phyloP scores from a whole-genome alignment of 1,139 yeast genomes.

The Fermentozyma sake region DNA sequence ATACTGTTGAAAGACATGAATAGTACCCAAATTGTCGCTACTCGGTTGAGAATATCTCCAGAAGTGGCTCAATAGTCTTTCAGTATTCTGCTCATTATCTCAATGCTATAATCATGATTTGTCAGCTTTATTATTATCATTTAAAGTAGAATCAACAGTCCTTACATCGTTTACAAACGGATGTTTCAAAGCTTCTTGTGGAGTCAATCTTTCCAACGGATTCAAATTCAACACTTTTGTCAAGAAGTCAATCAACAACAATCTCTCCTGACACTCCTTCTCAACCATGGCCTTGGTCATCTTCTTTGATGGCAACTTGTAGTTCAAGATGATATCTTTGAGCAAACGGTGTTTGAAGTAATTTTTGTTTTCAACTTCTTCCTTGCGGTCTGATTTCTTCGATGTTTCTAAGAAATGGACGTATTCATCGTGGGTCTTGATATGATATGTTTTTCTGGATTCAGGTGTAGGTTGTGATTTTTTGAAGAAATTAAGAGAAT shows the following conservation, averaged over 20 bases:
- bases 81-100: too few relatives aligned
- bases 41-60: too few relatives aligned
- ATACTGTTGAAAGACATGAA: too few relatives aligned
- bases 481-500: slow-evolving; percentile 65
- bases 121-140: too few relatives aligned
- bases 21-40: too few relatives aligned
- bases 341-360: slow-evolving; percentile 75
- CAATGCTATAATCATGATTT: too few relatives aligned
- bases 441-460: slow-evolving; percentile 25
- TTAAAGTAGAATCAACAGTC: too few relatives aligned
- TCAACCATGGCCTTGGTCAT: slow-evolving; percentile 64
- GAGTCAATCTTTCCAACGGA: slow-evolving; percentile 94
- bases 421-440: slow-evolving; percentile 35
- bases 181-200: slow-evolving; percentile 90
- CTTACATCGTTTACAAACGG: slow-evolving; percentile 62
- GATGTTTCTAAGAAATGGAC: slow-evolving; percentile 29
- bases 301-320: slow-evolving; percentile 65
- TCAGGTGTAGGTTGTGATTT: slow-evolving; percentile 28
- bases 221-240: slow-evolving; percentile 74
- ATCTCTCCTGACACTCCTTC: slow-evolving; percentile 69
- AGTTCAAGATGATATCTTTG: slow-evolving; percentile 72
- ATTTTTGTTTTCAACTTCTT: slow-evolving; percentile 78
- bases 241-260: slow-evolving; percentile 71
- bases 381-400: slow-evolving; percentile 35
- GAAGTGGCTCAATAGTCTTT: too few relatives aligned